A percentile compares a stretch with the other conserved stretches of the same genome.
These are phyloP conservation scores for Phaeosphaeria sp. DNA, from an alignment of 2,329 filamentous ascomycete species.

Conservation along the genomic window DNA sequence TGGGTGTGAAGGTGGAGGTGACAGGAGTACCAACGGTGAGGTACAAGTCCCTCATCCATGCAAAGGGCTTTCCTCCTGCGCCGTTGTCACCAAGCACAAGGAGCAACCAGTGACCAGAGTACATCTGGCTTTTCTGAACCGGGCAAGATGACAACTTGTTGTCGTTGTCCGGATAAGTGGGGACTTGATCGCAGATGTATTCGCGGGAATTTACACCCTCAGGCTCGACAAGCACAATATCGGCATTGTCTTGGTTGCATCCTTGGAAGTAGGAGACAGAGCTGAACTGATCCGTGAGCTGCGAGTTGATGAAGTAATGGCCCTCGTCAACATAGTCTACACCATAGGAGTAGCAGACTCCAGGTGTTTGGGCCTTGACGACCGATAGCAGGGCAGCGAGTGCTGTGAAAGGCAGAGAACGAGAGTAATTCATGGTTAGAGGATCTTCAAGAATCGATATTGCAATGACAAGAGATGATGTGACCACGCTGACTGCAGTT, in stretches of 20 bases:
- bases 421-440: constrained; percentile 34
- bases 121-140: constrained; percentile 51
- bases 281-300: constrained; percentile 51
- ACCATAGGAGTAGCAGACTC: constrained; percentile 46
- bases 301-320: constrained; percentile 55
- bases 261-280: constrained; percentile 54
- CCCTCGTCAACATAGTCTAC: constrained; percentile 54
- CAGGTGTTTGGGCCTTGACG: constrained; percentile 21
- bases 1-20: constrained; percentile 41
- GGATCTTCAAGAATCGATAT: neutral
- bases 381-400: constrained; percentile 33
- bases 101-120: constrained; percentile 53
- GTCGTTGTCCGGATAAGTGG: constrained; percentile 48
- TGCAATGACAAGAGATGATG: constrained; percentile 3
- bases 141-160: constrained; percentile 52
- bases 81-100: constrained; percentile 55
- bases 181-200: constrained; percentile 50
- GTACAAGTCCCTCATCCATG: constrained; percentile 50
- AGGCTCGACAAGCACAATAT: constrained; percentile 53
- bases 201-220: constrained; percentile 41
- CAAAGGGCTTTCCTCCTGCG: constrained; percentile 50
- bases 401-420: constrained; percentile 28
- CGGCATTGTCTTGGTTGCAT: constrained; percentile 49
- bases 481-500: neutral
- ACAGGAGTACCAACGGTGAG: constrained; percentile 42